Conservation (phyloP, 2,329 filamentous ascomycete genomes). For the Penicillium griseofulvum region DNA sequence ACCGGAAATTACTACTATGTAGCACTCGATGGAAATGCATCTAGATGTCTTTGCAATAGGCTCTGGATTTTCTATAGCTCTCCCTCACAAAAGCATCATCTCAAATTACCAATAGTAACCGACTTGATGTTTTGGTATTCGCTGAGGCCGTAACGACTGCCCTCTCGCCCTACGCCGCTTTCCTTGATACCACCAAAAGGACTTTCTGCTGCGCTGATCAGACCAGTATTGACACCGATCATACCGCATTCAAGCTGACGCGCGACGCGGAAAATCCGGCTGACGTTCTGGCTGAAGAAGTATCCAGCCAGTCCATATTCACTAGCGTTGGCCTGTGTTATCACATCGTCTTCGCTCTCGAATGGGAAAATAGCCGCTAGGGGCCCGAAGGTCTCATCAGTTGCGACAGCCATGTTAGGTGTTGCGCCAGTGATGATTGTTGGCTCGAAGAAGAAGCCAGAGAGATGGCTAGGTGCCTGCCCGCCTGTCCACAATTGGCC, state of each 20-base stretch:
- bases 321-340: conserved; percentile 57
- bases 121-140: too few relatives aligned
- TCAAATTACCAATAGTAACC: too few relatives aligned
- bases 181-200: too few relatives aligned
- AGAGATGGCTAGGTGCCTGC: conserved; percentile 44
- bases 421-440: conserved; percentile 60
- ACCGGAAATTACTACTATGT: too few relatives aligned
- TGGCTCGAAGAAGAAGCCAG: conserved; percentile 65
- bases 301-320: conserved; percentile 62
- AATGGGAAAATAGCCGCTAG: conserved; percentile 62
- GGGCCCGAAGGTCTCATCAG: conserved; percentile 63
- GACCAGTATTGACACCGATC: conserved; percentile 61
- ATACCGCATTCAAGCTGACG: conserved; percentile 65
- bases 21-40: too few relatives aligned
- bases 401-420: conserved; percentile 52
- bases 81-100: too few relatives aligned
- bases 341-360: conserved; percentile 60
- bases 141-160: too few relatives aligned
- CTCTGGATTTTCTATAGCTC: too few relatives aligned
- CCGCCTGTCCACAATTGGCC: conserved; percentile 61
- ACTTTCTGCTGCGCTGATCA: too few relatives aligned
- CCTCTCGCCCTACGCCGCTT: too few relatives aligned
- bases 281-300: conserved; percentile 62
- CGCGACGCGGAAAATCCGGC: conserved; percentile 50
- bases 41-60: too few relatives aligned